Percentiles rank a stretch among this genome's conserved stretches.
Evolutionary conservation across 495 filamentous ascomycete genomes (phyloP).

Genomic region (Copromyces sp.): DNA sequence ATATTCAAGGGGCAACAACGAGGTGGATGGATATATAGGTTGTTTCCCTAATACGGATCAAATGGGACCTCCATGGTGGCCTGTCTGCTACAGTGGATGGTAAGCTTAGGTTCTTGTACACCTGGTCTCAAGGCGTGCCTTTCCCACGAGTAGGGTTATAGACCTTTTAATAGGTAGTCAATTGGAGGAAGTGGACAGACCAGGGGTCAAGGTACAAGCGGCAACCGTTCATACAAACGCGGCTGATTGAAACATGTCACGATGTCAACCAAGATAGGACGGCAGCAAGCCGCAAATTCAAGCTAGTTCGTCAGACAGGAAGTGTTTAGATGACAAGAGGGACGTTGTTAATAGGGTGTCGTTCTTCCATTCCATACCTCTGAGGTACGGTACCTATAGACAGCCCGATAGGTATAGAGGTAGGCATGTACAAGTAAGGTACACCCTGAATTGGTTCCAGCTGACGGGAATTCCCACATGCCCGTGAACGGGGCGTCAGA

Average conservation of each 20-base stretch:
- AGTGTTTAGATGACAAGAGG: background rate
- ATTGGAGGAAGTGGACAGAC: background rate
- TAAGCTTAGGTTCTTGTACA: background rate
- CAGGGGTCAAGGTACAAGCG: background rate
- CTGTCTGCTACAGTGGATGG: background rate
- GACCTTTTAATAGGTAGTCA: background rate
- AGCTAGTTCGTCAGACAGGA: background rate
- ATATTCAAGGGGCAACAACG: background rate
- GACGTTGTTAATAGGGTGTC: background rate
- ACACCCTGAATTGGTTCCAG: background rate
- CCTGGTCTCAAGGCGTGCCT: background rate
- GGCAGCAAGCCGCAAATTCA: background rate
- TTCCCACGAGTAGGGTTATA: background rate
- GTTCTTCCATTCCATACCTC: background rate
- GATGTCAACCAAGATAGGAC: background rate
- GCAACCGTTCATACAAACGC: background rate
- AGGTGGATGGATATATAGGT: background rate
- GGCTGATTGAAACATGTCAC: background rate
- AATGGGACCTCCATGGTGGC: background rate
- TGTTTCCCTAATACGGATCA: background rate
- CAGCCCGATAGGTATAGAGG: background rate
- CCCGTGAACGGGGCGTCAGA: background rate
- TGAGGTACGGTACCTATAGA: background rate
- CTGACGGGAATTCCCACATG: background rate
- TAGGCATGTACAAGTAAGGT: background rate